Evolutionary conservation across 1,284 basidiomycete species (phyloP).

Genomic region (Retiboletus flavoniger): DNA sequence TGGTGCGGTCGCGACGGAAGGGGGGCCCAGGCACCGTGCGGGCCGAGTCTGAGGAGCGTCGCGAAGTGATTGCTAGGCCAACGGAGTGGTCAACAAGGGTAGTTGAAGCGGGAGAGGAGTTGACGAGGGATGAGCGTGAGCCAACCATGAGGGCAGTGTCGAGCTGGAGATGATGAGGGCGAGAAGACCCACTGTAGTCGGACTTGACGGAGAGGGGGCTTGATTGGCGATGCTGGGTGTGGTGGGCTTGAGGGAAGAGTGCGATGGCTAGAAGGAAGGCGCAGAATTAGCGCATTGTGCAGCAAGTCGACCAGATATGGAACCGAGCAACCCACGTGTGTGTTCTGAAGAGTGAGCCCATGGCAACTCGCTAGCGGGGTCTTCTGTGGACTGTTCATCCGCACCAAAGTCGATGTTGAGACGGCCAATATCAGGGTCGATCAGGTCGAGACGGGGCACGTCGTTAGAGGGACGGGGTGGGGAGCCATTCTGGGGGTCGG

Average conservation of each 20-base stretch:
- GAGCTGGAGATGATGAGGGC: slow-evolving; percentile 48
- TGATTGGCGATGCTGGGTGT: slow-evolving; percentile 33
- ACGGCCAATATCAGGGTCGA: slow-evolving; percentile 51
- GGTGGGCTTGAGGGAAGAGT: slow-evolving; percentile 26
- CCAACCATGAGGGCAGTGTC: slow-evolving; percentile 42
- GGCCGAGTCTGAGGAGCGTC: slow-evolving; percentile 57
- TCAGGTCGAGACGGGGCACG: slow-evolving; percentile 47
- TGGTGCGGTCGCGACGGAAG: slow-evolving; percentile 53
- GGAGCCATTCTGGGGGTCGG: slow-evolving; percentile 38
- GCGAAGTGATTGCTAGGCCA: slow-evolving; percentile 28
- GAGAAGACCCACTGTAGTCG: slow-evolving; percentile 28
- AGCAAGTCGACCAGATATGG: slow-evolving; percentile 28
- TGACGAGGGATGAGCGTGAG: slow-evolving; percentile 41
- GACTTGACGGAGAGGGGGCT: slow-evolving; percentile 37
- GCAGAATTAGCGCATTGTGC: slow-evolving; percentile 33
- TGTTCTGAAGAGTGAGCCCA: slow-evolving; percentile 49
- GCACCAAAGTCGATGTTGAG: slow-evolving; percentile 58
- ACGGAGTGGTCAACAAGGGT: slow-evolving; percentile 46
- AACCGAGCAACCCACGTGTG: slow-evolving; percentile 32
- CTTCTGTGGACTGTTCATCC: slow-evolving; percentile 40
- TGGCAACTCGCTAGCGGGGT: slow-evolving; percentile 58
- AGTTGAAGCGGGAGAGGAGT: slow-evolving; percentile 55
- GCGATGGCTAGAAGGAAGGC: slow-evolving; percentile 26
- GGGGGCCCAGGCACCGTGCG: slow-evolving; percentile 46
- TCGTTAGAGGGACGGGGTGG: slow-evolving; percentile 18